Conservation (phyloP, 352 stramenopile species). For the Globisporangium okanoganense region DNA sequence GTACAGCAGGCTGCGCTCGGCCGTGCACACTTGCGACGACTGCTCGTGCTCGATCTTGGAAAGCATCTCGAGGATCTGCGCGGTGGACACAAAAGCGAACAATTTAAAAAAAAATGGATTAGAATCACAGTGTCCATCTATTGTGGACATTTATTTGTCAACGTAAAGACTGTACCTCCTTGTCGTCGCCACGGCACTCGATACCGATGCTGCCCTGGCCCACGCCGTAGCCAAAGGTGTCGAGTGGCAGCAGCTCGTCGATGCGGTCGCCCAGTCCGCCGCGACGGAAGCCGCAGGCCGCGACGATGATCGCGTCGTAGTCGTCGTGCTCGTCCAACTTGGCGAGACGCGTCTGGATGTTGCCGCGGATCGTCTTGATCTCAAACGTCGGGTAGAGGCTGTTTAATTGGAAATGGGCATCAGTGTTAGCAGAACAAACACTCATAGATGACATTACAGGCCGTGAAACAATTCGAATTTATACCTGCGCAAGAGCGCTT, state of each 20-base stretch:
- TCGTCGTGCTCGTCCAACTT: constrained; percentile 84
- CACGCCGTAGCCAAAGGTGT: constrained; percentile 80
- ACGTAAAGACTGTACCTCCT: constrained; percentile 29
- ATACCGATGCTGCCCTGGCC: constrained; percentile 86
- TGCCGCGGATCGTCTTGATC: constrained; percentile 84
- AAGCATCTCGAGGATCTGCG: constrained; percentile 74
- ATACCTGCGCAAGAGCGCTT: constrained; percentile 55
- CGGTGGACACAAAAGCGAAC: too few relatives aligned
- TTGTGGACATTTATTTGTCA: neutral
- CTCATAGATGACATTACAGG: neutral
- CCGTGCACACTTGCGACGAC: constrained; percentile 75
- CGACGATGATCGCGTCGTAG: constrained; percentile 87
- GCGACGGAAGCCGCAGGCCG: constrained; percentile 76
- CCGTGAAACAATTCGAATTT: too few relatives aligned
- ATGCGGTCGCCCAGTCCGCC: constrained; percentile 67
- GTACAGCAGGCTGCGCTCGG: constrained; percentile 80
- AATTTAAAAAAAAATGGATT: neutral
- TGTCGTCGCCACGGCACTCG: constrained; percentile 69
- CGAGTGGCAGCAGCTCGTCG: constrained; percentile 66
- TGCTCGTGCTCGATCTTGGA: constrained; percentile 71
- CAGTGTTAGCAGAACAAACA: neutral
- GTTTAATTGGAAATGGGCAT: too few relatives aligned
- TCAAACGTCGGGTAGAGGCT: constrained; percentile 67
- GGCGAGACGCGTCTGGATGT: constrained; percentile 83
- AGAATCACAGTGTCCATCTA: constrained; percentile 1